Conservation (phyloP, 2,329 filamentous ascomycete species). For the Colletotrichum acutatum region DNA sequence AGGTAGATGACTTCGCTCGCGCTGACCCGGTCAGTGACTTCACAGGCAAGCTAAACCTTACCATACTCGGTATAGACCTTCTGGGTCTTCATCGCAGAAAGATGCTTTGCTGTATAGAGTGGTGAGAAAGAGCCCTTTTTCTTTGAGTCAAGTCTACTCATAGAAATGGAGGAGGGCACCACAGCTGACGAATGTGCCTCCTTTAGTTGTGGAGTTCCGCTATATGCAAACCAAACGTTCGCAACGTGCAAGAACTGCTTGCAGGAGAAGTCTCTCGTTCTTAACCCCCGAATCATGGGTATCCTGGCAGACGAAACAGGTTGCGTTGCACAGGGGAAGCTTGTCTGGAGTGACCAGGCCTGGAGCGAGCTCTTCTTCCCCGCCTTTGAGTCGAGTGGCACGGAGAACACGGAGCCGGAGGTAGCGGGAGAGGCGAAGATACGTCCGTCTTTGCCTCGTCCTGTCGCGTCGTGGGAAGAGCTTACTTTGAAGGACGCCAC, state of each 20-base stretch:
- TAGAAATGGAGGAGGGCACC: background rate
- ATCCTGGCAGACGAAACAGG: conserved; percentile 65
- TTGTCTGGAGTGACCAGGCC: conserved; percentile 63
- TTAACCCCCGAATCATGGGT: conserved; percentile 55
- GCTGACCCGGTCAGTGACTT: conserved; percentile 45
- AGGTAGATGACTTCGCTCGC: conserved; percentile 54
- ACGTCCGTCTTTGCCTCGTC: background rate
- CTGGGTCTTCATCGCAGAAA: conserved; percentile 43
- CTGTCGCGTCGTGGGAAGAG: background rate
- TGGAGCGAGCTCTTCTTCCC: conserved; percentile 56
- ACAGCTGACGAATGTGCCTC: background rate
- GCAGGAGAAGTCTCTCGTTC: conserved; percentile 40
- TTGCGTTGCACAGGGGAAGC: conserved; percentile 58
- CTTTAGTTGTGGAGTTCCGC: conserved; percentile 60
- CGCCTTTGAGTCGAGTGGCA: background rate
- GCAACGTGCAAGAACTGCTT: conserved; percentile 53
- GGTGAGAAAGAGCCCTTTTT: conserved; percentile 43
- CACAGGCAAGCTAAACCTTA: conserved; percentile 51
- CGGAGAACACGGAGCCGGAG: background rate
- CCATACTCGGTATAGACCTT: conserved; percentile 46
- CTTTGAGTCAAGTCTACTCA: background rate
- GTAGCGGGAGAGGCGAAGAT: conserved; percentile 19
- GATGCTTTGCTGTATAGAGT: conserved; percentile 54
- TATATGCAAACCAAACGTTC: conserved; percentile 61
- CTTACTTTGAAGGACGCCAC: conserved; percentile 45